Evolutionary conservation across 2,329 filamentous ascomycete genomes (phyloP), one percentile per base, ranked within the genome.

Genomic region (Rutstroemia sp.): DNA sequence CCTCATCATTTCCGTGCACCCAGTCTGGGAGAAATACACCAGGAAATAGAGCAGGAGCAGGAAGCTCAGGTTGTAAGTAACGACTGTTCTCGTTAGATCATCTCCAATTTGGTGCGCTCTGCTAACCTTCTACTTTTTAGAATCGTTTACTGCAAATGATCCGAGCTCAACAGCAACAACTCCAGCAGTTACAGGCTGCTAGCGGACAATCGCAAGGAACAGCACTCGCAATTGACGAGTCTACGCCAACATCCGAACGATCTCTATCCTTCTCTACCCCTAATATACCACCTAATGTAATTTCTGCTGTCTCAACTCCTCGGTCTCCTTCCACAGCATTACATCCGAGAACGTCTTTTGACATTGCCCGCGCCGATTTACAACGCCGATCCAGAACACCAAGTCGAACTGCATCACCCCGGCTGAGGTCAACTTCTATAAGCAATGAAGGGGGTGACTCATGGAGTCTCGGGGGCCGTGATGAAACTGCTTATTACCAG

Each of bases 91-190:
- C 12, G 12, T 34, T 12, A 34, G 12, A 12, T 12, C 10, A 34
- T 34, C 3, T 2, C 12, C 14, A 12, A 12, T 34, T 12, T 12
- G 10, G 14, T 34, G 30, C 30, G 10, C 30, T 34, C 9, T 34
- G 12, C 30, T 34, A 34, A 34, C 12, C 12, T 34, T 12, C 4
- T 23, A 3, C 6, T 34, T 19, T 44, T 7, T 61, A 87, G 83
- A 92, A 92, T 67, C 83, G 88, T 10, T 79, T 92, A 2, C 76
- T 92, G 46, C 80, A 82, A 58, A 87, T 89, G 81, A 92, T 92
- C 65, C 81, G 87, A 56, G 77, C 84, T 53, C 86, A 92, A 67
- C 88, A 91, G 67, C 75, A 86, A 44, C 86, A 90, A 63, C 79
- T 89, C 30, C 78, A 81, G 59, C 77, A 81, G 48, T 76, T 86